Evolutionary conservation across 768 basidiomycete species (phyloP), one percentile per base, ranked within the genome.

Genomic region (Crassisporium funariophilum): DNA sequence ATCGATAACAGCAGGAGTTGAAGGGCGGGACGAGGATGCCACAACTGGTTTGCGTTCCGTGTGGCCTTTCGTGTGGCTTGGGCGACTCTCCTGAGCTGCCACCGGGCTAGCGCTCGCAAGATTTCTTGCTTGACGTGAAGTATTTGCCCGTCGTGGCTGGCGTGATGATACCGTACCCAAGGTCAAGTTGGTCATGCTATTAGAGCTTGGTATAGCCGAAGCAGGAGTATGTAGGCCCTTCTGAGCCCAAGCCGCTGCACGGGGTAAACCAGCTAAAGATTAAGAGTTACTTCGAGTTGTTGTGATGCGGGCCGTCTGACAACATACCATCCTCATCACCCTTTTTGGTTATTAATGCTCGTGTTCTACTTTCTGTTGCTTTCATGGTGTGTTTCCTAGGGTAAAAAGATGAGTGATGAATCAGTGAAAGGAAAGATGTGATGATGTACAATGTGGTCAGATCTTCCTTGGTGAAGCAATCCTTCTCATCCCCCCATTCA

Each of bases 401-500:
- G 47, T 25, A 47, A 11, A 16, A 21, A 37, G 46, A 55, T 42
- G 47, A 38, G 44, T 35, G 44, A 40, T 36, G 41, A 53, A 44
- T 39, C 19, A 1, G n/a, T 22, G 22, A 55, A 21, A 46, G 12
- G 36, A 23, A 42, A 51, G 21, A 22, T 31, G 51, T 53, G 43
- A 46, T 29, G 27, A 49, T 35, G 15, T 62, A 95, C 93, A 95
- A 69, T 0, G 94, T 95, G 19, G 92, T 88, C 47, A 95, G 73
- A 67, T 98, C 95, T 64, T 98, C 94, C 69, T 95, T 95, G 1
- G 95, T 94, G 63, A 97, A 95, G 60, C 91, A 95, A 66, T 99
- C 97, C 46, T 92, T 89, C 68, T 98, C 95, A 51, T 98, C 97
- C 24, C 95, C 97, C 91, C 93, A 97, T 65, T 98, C 97, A 63